phyloP scores from a whole-genome alignment of 768 basidiomycete genomes.

The Psilocybe cyanescens region DNA sequence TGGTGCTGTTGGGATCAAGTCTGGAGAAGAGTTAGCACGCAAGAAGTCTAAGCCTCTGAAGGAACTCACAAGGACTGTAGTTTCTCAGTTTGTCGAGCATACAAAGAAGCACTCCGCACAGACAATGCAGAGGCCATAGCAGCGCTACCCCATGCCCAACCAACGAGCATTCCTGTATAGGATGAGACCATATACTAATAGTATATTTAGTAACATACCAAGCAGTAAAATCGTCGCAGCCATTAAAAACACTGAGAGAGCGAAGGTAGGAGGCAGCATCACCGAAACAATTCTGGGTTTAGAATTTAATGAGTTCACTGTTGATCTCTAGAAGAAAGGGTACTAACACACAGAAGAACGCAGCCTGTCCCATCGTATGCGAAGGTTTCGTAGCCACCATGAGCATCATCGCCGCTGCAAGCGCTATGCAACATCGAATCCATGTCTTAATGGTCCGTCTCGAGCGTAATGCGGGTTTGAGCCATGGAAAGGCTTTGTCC shows the following conservation, averaged over 20 bases:
- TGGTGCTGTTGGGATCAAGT: slow-evolving; percentile 23
- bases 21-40: slow-evolving; percentile 10
- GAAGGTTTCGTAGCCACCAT: slow-evolving; percentile 37
- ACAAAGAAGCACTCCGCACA: slow-evolving; percentile 36
- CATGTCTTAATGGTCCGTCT: slow-evolving; percentile 43
- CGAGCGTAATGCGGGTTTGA: slow-evolving; percentile 33
- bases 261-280: slow-evolving; percentile 42
- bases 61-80: slow-evolving; percentile 38
- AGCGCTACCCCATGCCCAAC: slow-evolving; percentile 51
- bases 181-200: neutral
- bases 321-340: neutral
- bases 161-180: slow-evolving; percentile 42
- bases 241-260: slow-evolving; percentile 40
- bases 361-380: slow-evolving; percentile 43
- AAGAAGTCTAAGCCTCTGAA: neutral
- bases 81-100: slow-evolving; percentile 35
- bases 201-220: slow-evolving; percentile 24
- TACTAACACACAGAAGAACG: slow-evolving; percentile 42
- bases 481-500: slow-evolving; percentile 27
- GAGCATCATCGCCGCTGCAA: slow-evolving; percentile 36
- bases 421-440: slow-evolving; percentile 38
- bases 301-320: neutral
- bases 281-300: slow-evolving; percentile 39
- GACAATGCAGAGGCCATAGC: slow-evolving; percentile 45
- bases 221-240: slow-evolving; percentile 36